phyloP scores from a whole-genome alignment of 176 grass and related monocot genomes.

The Raddia guianensis region DNA sequence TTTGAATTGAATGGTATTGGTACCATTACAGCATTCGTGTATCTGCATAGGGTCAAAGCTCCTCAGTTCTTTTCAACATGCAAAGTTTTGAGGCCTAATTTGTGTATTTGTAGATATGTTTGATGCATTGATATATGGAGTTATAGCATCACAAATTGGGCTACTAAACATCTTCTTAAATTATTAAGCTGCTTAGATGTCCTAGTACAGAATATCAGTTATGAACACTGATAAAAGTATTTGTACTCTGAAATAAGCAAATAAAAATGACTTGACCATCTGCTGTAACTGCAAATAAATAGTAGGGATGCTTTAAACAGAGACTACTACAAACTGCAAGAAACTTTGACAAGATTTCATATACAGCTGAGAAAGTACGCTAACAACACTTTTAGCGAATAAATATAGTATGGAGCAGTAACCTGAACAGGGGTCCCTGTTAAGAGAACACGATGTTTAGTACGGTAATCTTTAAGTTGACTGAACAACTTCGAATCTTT shows the following conservation, averaged over 20 bases:
- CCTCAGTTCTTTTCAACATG: constrained; percentile 9
- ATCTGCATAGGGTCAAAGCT: constrained; percentile 23
- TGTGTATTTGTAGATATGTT: neutral
- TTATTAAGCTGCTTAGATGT: constrained; percentile 14
- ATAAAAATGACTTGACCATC: neutral
- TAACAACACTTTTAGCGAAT: neutral
- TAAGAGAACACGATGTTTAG: constrained; percentile 94
- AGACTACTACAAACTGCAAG: neutral
- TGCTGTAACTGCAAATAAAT: constrained; percentile 1
- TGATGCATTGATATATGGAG: constrained; percentile 11
- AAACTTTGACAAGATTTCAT: constrained; percentile 23
- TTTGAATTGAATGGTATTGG: neutral
- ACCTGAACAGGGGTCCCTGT: constrained; percentile 99
- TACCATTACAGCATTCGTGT: neutral
- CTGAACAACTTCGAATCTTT: constrained; percentile 98
- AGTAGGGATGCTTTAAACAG: constrained; percentile 13
- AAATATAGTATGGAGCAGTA: constrained; percentile 35
- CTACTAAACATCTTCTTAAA: constrained; percentile 1
- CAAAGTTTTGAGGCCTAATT: neutral
- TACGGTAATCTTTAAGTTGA: constrained; percentile 94
- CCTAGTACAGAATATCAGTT: constrained; percentile 18
- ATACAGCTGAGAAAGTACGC: neutral
- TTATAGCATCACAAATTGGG: constrained; percentile 15
- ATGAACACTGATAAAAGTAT: constrained; percentile 22
- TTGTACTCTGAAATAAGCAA: constrained; percentile 22